Evolutionary conservation across 1,284 basidiomycete genomes (phyloP).

Genomic region (Ceratobasidium sp.): DNA sequence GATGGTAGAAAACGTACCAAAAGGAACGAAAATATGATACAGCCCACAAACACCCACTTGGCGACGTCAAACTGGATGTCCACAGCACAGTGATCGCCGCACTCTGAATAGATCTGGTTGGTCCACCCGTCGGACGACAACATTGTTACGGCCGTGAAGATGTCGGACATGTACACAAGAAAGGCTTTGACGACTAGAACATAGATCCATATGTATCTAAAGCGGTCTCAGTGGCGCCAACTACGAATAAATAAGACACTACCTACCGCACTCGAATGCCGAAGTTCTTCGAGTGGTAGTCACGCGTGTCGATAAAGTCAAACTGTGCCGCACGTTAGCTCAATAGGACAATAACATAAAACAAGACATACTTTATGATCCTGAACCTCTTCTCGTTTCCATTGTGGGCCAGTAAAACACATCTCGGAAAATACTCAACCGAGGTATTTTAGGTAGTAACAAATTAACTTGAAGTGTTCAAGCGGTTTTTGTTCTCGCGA

Average conservation of each 20-base stretch:
- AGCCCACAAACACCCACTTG: slow-evolving; percentile 97
- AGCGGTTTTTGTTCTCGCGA: slow-evolving; percentile 33
- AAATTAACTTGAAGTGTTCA: neutral
- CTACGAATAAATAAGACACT: slow-evolving; percentile 40
- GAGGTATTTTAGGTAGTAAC: neutral
- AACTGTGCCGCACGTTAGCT: slow-evolving; percentile 67
- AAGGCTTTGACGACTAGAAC: slow-evolving; percentile 93
- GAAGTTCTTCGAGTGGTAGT: slow-evolving; percentile 90
- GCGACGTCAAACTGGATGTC: slow-evolving; percentile 89
- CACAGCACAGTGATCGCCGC: slow-evolving; percentile 74
- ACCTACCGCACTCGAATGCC: slow-evolving; percentile 86
- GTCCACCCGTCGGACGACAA: slow-evolving; percentile 92
- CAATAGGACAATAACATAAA: neutral
- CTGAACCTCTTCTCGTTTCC: slow-evolving; percentile 97
- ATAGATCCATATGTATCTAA: slow-evolving; percentile 91
- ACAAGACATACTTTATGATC: slow-evolving; percentile 87
- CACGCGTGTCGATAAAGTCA: slow-evolving; percentile 94
- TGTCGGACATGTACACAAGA: slow-evolving; percentile 95
- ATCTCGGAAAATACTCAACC: slow-evolving; percentile 59
- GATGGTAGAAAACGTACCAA: slow-evolving; percentile 65
- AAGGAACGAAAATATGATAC: slow-evolving; percentile 97
- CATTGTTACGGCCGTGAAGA: slow-evolving; percentile 97
- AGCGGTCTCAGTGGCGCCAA: slow-evolving; percentile 2
- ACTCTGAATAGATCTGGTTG: slow-evolving; percentile 86
- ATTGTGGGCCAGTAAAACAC: slow-evolving; percentile 77